These are phyloP conservation scores for Pseudogymnoascus verrucosus DNA, from an alignment of 2,329 filamentous ascomycete species.

Conservation along the genomic window DNA sequence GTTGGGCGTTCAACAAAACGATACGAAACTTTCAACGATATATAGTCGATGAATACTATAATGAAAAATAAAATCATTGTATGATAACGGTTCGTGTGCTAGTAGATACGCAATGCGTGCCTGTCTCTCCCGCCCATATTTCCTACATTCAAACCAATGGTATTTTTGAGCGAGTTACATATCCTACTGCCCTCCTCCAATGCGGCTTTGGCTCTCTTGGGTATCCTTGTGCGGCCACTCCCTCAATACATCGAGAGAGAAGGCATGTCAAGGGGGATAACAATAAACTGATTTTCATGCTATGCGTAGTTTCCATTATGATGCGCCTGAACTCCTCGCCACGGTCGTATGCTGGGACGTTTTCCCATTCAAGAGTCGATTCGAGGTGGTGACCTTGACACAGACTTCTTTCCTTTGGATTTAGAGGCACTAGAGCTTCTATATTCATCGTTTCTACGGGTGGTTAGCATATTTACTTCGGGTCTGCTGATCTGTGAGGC, in stretches of 20 bases:
- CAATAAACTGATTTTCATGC: not conserved
- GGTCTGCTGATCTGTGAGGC: not conserved
- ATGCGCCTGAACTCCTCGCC: not conserved
- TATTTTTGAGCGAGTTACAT: not conserved
- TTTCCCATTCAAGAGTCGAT: not conserved
- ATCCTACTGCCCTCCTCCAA: not conserved
- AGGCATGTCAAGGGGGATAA: not conserved
- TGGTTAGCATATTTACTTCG: not conserved
- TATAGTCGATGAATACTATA: conserved; percentile 8
- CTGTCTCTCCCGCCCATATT: not conserved
- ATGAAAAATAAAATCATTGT: conserved; percentile 9
- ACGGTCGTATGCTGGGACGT: not conserved
- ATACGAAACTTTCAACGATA: conserved; percentile 7
- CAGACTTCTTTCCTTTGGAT: not conserved
- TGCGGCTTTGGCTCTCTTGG: not conserved
- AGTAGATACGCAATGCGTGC: not conserved
- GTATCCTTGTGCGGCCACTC: not conserved
- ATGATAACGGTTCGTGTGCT: conserved; percentile 3
- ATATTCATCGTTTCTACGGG: not conserved
- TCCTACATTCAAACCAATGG: conserved; percentile 4
- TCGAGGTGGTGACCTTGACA: not conserved
- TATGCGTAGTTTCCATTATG: not conserved
- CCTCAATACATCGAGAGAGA: not conserved
- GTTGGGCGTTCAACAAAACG: conserved; percentile 2
- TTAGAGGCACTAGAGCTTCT: conserved; percentile 1